Conservation (phyloP, 306 rosid genomes). For the Hippophae gyantsensis region DNA sequence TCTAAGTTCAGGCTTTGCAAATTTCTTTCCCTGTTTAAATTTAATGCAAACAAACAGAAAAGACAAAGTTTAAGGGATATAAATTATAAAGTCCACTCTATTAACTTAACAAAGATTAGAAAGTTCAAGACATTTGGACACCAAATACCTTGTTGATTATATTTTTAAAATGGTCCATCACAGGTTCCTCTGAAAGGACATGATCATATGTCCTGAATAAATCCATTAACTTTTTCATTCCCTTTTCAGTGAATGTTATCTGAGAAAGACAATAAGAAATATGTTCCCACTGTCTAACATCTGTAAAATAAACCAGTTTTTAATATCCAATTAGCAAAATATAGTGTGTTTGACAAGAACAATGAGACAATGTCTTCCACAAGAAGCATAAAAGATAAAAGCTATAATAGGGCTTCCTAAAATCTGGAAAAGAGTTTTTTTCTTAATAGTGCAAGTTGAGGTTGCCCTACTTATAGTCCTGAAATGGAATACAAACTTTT, state of each 20-base stretch:
- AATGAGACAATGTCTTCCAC: too few species aligned
- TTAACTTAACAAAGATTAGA: background rate
- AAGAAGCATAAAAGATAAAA: too few species aligned
- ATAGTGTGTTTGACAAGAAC: too few species aligned
- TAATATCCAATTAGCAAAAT: background rate
- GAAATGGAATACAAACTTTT: too few species aligned
- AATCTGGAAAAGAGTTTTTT: too few species aligned
- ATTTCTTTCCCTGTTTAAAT: conserved; percentile 66
- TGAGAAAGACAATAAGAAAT: conserved; percentile 94
- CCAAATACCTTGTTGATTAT: conserved; percentile 69
- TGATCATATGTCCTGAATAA: conserved; percentile 77
- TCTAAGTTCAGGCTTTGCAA: conserved; percentile 82
- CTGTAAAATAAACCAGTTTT: conserved; percentile 32
- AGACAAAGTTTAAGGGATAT: background rate
- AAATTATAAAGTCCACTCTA: too few species aligned
- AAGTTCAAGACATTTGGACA: conserved; percentile 12
- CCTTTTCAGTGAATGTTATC: conserved; percentile 86
- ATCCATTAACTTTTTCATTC: conserved; percentile 80
- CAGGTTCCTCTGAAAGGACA: conserved; percentile 70
- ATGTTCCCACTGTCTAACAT: conserved; percentile 65
- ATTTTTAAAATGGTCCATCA: conserved; percentile 65
- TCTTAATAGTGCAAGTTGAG: too few species aligned
- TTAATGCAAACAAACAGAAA: background rate
- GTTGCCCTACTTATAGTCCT: too few species aligned
- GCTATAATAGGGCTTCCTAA: too few species aligned